These are phyloP conservation scores for Heterobasidion parviporum DNA, from an alignment of 1,284 basidiomycete genomes.

Conservation along the genomic window DNA sequence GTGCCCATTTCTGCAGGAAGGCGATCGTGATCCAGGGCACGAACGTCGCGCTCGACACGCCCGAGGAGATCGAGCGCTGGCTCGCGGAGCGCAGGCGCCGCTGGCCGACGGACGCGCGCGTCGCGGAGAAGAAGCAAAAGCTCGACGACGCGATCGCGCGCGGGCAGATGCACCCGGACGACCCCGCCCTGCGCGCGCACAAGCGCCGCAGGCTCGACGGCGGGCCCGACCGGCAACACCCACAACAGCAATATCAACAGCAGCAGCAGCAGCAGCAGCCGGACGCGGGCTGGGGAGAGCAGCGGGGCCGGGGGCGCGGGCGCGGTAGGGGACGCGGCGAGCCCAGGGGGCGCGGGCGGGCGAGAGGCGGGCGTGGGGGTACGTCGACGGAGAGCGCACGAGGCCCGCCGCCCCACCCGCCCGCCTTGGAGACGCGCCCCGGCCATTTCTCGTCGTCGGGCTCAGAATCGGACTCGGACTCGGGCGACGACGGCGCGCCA, in stretches of 20 bases:
- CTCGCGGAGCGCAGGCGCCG: slow-evolving; percentile 78
- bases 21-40: slow-evolving; percentile 77
- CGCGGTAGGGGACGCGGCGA: slow-evolving; percentile 25
- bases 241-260: neutral
- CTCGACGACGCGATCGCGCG: slow-evolving; percentile 68
- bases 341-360: slow-evolving; percentile 25
- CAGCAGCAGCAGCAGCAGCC: neutral
- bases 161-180: slow-evolving; percentile 60
- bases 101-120: slow-evolving; percentile 65
- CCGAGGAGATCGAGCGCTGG: slow-evolving; percentile 79
- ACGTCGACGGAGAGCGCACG: neutral
- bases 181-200: slow-evolving; percentile 27
- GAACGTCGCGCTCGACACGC: slow-evolving; percentile 66
- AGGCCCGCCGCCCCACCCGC: too few relatives aligned
- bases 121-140: slow-evolving; percentile 74
- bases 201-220: slow-evolving; percentile 23
- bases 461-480: slow-evolving; percentile 18
- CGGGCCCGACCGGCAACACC: slow-evolving; percentile 1
- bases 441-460: neutral
- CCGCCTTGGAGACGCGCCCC: slow-evolving; percentile 10
- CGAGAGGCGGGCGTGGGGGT: slow-evolving; percentile 25
- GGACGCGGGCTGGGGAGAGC: slow-evolving; percentile 19
- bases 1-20: slow-evolving; percentile 36
- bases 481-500: slow-evolving; percentile 39
- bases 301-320: slow-evolving; percentile 20